Evolutionary conservation across 495 filamentous ascomycete species (phyloP).

Genomic region (Penicillium subrubescens): DNA sequence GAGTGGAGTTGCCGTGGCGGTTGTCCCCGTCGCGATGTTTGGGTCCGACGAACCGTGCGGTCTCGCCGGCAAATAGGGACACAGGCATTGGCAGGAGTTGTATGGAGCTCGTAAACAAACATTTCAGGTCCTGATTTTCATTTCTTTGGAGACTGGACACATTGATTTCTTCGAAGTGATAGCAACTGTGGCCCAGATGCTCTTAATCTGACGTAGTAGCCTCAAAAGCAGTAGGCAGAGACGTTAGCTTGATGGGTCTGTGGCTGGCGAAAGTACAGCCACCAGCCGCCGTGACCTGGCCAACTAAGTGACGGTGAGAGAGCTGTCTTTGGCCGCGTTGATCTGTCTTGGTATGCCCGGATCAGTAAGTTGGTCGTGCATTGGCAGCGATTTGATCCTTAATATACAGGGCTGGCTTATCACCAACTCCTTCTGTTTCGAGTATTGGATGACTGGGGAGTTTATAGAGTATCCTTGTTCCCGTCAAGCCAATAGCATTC

Average conservation of each 20-base stretch:
- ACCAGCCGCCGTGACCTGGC: not conserved
- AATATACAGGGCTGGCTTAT: not conserved
- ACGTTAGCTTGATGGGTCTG: constrained; percentile 12
- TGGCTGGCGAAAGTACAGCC: constrained; percentile 8
- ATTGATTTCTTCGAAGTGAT: not conserved
- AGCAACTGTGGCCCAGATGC: not conserved
- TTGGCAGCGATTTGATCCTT: not conserved
- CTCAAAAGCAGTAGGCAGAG: not conserved
- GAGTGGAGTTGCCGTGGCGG: constrained; percentile 5
- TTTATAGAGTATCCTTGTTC: too few species aligned
- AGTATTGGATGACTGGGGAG: too few species aligned
- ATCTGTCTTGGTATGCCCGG: not conserved
- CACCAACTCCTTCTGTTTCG: not conserved
- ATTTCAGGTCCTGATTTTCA: not conserved
- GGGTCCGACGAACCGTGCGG: constrained; percentile 4
- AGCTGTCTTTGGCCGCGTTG: not conserved
- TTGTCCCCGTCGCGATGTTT: constrained; percentile 7
- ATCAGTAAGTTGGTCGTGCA: not conserved
- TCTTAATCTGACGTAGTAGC: not conserved
- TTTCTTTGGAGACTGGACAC: not conserved
- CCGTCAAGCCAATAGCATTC: too few species aligned
- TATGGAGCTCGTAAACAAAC: not conserved
- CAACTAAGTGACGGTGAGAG: not conserved
- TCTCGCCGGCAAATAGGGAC: not conserved
- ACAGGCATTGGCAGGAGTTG: not conserved